Base-by-base conservation (phyloP, 2,329 filamentous ascomycete genomes). In the Bisporella sp. region DNA sequence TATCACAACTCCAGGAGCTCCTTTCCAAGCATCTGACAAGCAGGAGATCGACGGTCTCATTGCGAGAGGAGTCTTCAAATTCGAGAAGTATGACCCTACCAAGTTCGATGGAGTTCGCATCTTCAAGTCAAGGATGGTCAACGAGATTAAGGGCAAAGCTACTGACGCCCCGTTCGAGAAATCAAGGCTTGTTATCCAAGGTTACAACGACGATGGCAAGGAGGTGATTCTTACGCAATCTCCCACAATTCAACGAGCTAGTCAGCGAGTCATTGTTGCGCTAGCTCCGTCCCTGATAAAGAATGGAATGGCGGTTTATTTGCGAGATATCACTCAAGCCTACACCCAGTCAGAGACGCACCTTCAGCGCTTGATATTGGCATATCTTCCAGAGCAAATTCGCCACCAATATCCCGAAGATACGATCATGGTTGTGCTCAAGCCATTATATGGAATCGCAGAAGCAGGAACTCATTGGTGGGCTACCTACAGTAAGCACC, bases 201-300 rank as follows among this genome's bases (percentile, higher is more conserved):
- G 11, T 2, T 54, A 52, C 30, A 49, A 54, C 7, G 49, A 52
- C 32, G 28, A 46, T 3, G 49, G 46, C 32, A 54, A 54, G 44
- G 8, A 37, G 7, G n/a, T 30, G 8, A 44, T 54, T 29, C 30
- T 54, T 3, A 54, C 52, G 4, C 33, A 50, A 41, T 48, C 48
- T 28, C 48, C 45, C 6, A 54, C 45, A 35, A 54, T 54, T 21
- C 48, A 51, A 43, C 30, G 44, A n/a, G 31, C 31, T 6, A 54
- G 42, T 37, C 35, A 54, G 35, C 5, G 51, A 29, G 9, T 51
- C 7, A 5, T 51, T 30, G 9, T 54, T 4, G 28, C 29, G 8
- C 37, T 43, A 35, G 43, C 39, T 8, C 41, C 13, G 9, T 8
- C 41, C 6, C 13, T 42, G 7, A 6, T 28, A 21, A 7, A 12